These are phyloP conservation scores for Pholiota molesta DNA, from an alignment of 768 basidiomycete species.

Conservation along the genomic window DNA sequence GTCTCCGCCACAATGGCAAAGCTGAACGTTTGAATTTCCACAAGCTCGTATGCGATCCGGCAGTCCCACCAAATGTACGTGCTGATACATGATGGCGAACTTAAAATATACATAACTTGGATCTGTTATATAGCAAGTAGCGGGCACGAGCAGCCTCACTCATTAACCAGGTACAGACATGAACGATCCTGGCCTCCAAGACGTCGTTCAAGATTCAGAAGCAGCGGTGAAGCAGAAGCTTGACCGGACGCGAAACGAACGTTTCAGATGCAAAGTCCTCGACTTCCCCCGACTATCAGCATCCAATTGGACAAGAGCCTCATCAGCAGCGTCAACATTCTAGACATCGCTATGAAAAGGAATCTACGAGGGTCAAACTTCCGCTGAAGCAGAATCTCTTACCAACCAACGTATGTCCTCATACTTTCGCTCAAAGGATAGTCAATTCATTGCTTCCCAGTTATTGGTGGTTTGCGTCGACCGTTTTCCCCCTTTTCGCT, in stretches of 20 bases:
- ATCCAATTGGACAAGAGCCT: background rate
- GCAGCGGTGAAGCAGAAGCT: background rate
- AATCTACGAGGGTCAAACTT: constrained; percentile 33
- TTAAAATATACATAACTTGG: too few species aligned
- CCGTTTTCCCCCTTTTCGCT: constrained; percentile 42
- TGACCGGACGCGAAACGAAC: background rate
- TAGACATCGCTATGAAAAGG: background rate
- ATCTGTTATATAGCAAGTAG: too few species aligned
- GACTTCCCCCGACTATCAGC: too few species aligned
- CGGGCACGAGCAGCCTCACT: too few species aligned
- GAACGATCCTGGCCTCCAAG: constrained; percentile 22
- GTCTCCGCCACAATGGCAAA: too few species aligned
- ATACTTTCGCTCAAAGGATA: background rate
- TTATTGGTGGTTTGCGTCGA: constrained; percentile 44
- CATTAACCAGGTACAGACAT: background rate
- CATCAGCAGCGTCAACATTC: constrained; percentile 1
- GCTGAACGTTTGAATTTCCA: too few species aligned
- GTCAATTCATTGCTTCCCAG: constrained; percentile 17
- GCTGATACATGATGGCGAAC: too few species aligned
- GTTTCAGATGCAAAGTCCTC: too few species aligned
- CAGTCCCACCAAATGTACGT: too few species aligned
- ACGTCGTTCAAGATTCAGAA: constrained; percentile 12
- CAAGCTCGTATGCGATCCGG: too few species aligned
- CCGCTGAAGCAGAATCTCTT: constrained; percentile 29
- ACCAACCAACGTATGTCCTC: constrained; percentile 21